phyloP scores from a whole-genome alignment of 169 alveolate species.

The Babesia ovis region DNA sequence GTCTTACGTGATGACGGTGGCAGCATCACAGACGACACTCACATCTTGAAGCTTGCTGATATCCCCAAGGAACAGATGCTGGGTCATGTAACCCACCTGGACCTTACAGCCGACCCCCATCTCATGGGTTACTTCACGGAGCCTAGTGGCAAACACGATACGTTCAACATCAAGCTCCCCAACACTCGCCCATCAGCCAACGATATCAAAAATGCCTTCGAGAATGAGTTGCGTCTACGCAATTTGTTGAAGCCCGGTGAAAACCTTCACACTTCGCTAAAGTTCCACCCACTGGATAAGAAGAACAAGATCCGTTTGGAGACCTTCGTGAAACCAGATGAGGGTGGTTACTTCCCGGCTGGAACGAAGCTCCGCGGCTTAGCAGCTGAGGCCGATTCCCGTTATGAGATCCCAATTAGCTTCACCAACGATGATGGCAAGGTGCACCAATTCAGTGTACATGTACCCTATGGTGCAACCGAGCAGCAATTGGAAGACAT shows the following conservation, averaged over 20 bases:
- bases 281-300: constrained; percentile 48
- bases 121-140: constrained; percentile 49
- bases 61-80: constrained; percentile 58
- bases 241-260: constrained; percentile 49
- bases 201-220: constrained; percentile 54
- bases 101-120: constrained; percentile 39
- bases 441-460: constrained; percentile 29
- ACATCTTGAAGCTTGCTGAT: constrained; percentile 35
- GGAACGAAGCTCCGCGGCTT: constrained; percentile 59
- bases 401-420: constrained; percentile 47
- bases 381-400: constrained; percentile 60
- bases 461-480: constrained; percentile 54
- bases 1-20: constrained; percentile 29
- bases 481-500: constrained; percentile 48
- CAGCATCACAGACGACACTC: constrained; percentile 24
- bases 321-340: constrained; percentile 43
- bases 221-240: constrained; percentile 47
- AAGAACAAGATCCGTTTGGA: constrained; percentile 36
- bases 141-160: constrained; percentile 39
- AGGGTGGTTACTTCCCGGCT: constrained; percentile 58
- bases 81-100: constrained; percentile 27
- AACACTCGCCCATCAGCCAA: constrained; percentile 53
- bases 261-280: constrained; percentile 25
- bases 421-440: constrained; percentile 54
- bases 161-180: constrained; percentile 33